Conservation (phyloP, 164 flowering plant species). For the Annona squamosa region DNA sequence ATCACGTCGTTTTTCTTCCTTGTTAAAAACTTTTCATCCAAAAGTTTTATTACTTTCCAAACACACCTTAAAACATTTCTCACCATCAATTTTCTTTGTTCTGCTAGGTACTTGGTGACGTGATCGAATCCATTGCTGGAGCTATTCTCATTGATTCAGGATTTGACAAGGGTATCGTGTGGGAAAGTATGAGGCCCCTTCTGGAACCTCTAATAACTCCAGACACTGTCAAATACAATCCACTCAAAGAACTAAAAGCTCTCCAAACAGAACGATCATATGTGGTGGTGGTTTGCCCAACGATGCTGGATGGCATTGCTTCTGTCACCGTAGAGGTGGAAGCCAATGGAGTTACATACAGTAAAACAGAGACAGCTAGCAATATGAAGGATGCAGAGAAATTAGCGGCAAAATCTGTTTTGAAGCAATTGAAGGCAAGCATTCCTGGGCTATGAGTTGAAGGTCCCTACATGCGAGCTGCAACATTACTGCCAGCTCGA, state of each 20-base stretch:
- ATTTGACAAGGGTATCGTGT: conserved; percentile 44
- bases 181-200: conserved; percentile 55
- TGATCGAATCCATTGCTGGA: conserved; percentile 89
- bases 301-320: conserved; percentile 19
- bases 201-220: conserved; percentile 65
- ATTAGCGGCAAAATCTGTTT: conserved; percentile 40
- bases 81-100: neutral
- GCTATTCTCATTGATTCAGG: conserved; percentile 78
- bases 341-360: conserved; percentile 31
- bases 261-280: conserved; percentile 32
- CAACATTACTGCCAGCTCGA: too few relatives aligned
- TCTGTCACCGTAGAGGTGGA: conserved; percentile 33
- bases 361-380: conserved; percentile 21
- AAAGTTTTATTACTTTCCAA: too few relatives aligned
- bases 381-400: conserved; percentile 38
- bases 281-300: conserved; percentile 3
- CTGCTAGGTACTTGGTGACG: conserved; percentile 79
- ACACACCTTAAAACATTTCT: too few relatives aligned
- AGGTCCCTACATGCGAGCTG: too few relatives aligned
- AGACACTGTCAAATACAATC: conserved; percentile 47
- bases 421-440: conserved; percentile 35
- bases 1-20: too few relatives aligned
- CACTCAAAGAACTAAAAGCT: conserved; percentile 49
- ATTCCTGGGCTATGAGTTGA: neutral
- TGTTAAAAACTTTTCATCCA: too few relatives aligned